phyloP scores from a whole-genome alignment of 2,329 filamentous ascomycete genomes.

The Cladosporium halotolerans region DNA sequence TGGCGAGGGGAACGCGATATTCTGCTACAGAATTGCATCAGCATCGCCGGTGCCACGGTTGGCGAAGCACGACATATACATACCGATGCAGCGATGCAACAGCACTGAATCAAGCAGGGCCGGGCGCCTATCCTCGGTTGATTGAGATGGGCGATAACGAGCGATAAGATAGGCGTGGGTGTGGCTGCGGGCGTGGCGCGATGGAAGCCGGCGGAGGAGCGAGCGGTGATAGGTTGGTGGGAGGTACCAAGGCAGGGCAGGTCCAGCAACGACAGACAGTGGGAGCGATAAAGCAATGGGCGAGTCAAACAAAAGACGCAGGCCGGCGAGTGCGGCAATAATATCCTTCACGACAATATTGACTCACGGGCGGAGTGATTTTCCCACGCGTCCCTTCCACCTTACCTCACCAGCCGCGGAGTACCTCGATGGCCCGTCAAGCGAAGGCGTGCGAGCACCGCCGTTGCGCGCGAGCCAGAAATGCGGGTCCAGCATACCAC shows the following conservation, averaged over 20 bases:
- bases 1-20: constrained; percentile 3
- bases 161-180: neutral
- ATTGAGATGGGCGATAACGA: constrained; percentile 1
- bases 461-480: constrained; percentile 10
- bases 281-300: neutral
- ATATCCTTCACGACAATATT: neutral
- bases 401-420: too few relatives aligned
- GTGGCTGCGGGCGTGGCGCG: neutral
- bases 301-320: neutral
- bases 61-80: constrained; percentile 6
- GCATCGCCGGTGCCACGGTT: constrained; percentile 1
- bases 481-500: neutral
- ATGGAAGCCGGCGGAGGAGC: neutral
- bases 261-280: neutral
- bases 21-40: constrained; percentile 1
- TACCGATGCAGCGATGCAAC: neutral
- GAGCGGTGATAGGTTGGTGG: neutral
- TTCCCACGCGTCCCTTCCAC: neutral
- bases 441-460: constrained; percentile 7
- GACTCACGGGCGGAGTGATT: constrained; percentile 6
- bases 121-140: neutral
- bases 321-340: neutral
- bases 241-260: neutral
- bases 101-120: too few relatives aligned
- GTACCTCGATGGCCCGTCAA: constrained; percentile 9